phyloP scores from a whole-genome alignment of 2,329 filamentous ascomycete genomes.

The Didymella glomerata region DNA sequence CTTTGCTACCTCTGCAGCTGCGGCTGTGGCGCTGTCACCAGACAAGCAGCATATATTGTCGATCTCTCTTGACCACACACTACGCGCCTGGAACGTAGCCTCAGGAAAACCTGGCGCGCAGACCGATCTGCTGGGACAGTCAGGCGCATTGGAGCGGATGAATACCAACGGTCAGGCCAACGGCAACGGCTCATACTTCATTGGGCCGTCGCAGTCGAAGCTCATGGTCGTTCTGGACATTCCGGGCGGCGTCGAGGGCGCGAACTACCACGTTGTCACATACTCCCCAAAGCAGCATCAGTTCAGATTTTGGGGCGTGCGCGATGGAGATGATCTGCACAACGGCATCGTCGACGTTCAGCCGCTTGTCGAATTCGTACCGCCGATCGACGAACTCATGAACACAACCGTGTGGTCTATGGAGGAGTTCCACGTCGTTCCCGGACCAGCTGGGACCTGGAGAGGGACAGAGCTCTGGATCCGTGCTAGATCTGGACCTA shows the following conservation, averaged over 20 bases:
- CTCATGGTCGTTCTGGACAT: constrained; percentile 76
- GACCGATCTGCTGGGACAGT: constrained; percentile 77
- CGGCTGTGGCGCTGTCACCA: constrained; percentile 62
- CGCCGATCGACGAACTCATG: constrained; percentile 64
- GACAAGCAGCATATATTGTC: constrained; percentile 71
- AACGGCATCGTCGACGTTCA: constrained; percentile 77
- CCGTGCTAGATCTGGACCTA: constrained; percentile 63
- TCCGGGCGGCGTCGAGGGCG: constrained; percentile 57
- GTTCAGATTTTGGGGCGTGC: constrained; percentile 92
- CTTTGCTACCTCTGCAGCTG: constrained; percentile 66
- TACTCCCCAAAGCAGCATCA: constrained; percentile 89
- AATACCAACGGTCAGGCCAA: constrained; percentile 33
- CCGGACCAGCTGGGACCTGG: constrained; percentile 49
- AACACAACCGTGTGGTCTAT: constrained; percentile 61
- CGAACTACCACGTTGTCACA: constrained; percentile 72
- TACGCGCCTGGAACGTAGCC: constrained; percentile 89
- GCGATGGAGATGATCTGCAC: constrained; percentile 65
- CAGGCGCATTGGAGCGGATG: constrained; percentile 68
- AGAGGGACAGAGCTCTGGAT: constrained; percentile 57
- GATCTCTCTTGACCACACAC: constrained; percentile 84
- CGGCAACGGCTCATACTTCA: constrained; percentile 68
- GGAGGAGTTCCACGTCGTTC: constrained; percentile 57
- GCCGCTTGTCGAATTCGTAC: constrained; percentile 68
- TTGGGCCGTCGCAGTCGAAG: constrained; percentile 80
- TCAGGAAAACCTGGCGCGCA: constrained; percentile 79